These are phyloP conservation scores for Lactarius pseudohatsudake DNA, from an alignment of 768 basidiomycete species.

Conservation along the genomic window DNA sequence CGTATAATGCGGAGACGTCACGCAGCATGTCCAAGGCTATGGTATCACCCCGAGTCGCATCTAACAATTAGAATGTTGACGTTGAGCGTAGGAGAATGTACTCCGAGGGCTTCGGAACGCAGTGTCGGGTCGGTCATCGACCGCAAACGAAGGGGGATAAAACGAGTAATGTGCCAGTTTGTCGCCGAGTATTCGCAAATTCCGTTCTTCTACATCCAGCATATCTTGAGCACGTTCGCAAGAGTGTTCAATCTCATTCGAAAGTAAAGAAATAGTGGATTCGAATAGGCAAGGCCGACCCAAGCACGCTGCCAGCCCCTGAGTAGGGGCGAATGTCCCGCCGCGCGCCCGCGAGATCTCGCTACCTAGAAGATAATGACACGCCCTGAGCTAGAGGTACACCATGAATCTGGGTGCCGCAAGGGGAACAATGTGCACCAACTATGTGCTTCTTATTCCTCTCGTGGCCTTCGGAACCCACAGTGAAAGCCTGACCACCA, in stretches of 20 bases:
- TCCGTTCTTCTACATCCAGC: slow-evolving; percentile 43
- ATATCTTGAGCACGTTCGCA: slow-evolving; percentile 40
- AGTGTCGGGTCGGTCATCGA: slow-evolving; percentile 52
- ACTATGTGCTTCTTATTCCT: slow-evolving; percentile 62
- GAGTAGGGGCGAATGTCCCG: background rate
- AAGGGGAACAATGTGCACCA: slow-evolving; percentile 32
- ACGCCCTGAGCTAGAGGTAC: slow-evolving; percentile 44
- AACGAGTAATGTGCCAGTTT: slow-evolving; percentile 41
- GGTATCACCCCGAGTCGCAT: slow-evolving; percentile 39
- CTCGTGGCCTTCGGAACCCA: slow-evolving; percentile 55
- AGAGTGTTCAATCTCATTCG: slow-evolving; percentile 33
- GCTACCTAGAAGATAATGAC: slow-evolving; percentile 36
- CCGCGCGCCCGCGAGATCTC: slow-evolving; percentile 16
- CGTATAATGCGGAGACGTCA: slow-evolving; percentile 29
- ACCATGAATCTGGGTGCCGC: slow-evolving; percentile 4
- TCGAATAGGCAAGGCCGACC: slow-evolving; percentile 50
- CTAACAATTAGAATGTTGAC: slow-evolving; percentile 4
- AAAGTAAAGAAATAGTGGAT: slow-evolving; percentile 50
- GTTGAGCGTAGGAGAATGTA: slow-evolving; percentile 34
- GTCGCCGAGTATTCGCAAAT: slow-evolving; percentile 38
- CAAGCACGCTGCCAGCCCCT: slow-evolving; percentile 43
- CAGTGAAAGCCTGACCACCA: slow-evolving; percentile 62
- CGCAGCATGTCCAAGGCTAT: slow-evolving; percentile 42
- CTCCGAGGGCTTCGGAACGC: slow-evolving; percentile 51
- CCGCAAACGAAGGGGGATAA: slow-evolving; percentile 53